Percentiles rank a stretch among this genome's conserved stretches.
Evolutionary conservation across 108 stramenopile species (phyloP).

Genomic region (Seminavis robusta): DNA sequence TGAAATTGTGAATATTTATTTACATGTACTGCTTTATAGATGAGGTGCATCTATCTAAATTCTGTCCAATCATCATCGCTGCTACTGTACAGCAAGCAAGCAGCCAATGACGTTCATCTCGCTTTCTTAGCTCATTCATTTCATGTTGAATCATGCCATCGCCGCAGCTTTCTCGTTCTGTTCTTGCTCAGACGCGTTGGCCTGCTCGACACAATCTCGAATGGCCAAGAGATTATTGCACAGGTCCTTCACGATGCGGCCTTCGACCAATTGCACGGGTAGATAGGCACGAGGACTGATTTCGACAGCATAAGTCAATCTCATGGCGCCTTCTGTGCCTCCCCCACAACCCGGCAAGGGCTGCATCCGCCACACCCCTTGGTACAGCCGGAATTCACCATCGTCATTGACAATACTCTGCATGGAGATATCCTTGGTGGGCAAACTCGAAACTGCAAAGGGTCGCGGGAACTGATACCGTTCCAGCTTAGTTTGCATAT

Average conservation of each 20-base stretch:
- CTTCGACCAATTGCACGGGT: slow-evolving; percentile 81
- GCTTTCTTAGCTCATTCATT: too few species aligned
- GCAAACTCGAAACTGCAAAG: slow-evolving; percentile 67
- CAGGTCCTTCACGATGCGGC: slow-evolving; percentile 78
- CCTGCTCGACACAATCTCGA: slow-evolving; percentile 44
- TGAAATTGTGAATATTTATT: too few species aligned
- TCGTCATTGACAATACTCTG: slow-evolving; percentile 78
- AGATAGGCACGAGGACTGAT: slow-evolving; percentile 81
- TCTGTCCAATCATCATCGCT: too few species aligned
- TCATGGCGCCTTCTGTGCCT: slow-evolving; percentile 65
- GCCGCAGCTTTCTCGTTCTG: too few species aligned
- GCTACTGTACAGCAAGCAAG: too few species aligned
- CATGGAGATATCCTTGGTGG: slow-evolving; percentile 86
- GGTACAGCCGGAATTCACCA: slow-evolving; percentile 89
- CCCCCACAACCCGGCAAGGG: slow-evolving; percentile 80
- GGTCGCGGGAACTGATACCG: slow-evolving; percentile 84
- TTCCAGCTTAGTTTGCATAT: slow-evolving; percentile 36
- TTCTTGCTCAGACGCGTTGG: too few species aligned
- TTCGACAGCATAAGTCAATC: slow-evolving; percentile 90
- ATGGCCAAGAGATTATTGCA: slow-evolving; percentile 81
- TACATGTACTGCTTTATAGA: too few species aligned
- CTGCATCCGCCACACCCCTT: slow-evolving; percentile 92
- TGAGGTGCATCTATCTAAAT: too few species aligned
- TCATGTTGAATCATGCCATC: too few species aligned
- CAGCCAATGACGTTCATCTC: too few species aligned